Conservation (phyloP, 2,329 filamentous ascomycete genomes). For the Dendryphion nanum region DNA sequence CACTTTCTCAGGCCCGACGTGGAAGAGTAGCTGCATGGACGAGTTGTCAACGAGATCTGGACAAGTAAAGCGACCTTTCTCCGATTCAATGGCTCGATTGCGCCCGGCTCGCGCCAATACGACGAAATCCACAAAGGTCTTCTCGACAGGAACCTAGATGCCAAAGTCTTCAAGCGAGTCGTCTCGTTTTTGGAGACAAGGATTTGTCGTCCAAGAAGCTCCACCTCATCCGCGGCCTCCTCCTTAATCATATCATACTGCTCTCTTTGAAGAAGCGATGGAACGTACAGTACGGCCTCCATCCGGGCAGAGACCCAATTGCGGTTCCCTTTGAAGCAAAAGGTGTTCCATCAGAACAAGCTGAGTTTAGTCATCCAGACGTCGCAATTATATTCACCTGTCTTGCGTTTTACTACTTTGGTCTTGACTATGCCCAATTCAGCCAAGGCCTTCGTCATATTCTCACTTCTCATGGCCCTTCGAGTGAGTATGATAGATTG, state of each 20-base stretch:
- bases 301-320: conserved; percentile 51
- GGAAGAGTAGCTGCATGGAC: conserved; percentile 24
- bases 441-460: conserved; percentile 52
- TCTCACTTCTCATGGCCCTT: conserved; percentile 56
- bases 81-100: conserved; percentile 24
- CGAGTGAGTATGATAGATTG: conserved; percentile 57
- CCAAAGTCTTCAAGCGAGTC: too few relatives aligned
- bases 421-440: conserved; percentile 52
- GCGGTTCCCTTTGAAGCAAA: conserved; percentile 66
- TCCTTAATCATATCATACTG: too few relatives aligned
- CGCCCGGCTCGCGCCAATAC: neutral
- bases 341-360: conserved; percentile 59
- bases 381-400: conserved; percentile 40
- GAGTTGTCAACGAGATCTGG: conserved; percentile 33
- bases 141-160: too few relatives aligned
- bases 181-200: too few relatives aligned
- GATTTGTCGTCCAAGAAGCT: too few relatives aligned
- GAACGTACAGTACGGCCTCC: conserved; percentile 60
- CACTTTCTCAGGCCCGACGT: conserved; percentile 52
- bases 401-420: conserved; percentile 63
- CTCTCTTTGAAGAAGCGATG: conserved; percentile 64
- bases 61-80: conserved; percentile 22
- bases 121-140: too few relatives aligned
- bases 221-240: too few relatives aligned
- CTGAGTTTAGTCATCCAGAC: conserved; percentile 70